Percentiles rank a stretch among this genome's conserved stretches.
Evolutionary conservation across 1,284 basidiomycete species (phyloP).

Genomic region (Sanghuangporus weigelae): DNA sequence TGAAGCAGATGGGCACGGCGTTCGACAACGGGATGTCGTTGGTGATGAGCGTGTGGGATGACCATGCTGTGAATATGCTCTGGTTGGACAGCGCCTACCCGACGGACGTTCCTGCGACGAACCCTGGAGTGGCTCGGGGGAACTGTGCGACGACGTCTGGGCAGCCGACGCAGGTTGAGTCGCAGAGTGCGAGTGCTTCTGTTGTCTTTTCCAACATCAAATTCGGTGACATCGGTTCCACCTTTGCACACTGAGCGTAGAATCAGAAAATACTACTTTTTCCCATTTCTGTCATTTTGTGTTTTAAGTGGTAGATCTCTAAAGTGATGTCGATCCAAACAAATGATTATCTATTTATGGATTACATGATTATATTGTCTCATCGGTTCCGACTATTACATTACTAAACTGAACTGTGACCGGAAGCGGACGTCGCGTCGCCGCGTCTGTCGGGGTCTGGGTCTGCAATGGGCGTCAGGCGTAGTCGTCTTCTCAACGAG

Average conservation of each 20-base stretch:
- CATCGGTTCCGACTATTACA: too few relatives aligned
- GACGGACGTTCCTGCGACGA: conserved; percentile 32
- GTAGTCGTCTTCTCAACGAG: background rate
- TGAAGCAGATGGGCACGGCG: conserved; percentile 39
- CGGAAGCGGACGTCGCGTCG: too few relatives aligned
- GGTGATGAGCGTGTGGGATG: conserved; percentile 52
- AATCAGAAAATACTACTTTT: background rate
- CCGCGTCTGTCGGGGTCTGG: too few relatives aligned
- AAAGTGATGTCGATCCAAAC: too few relatives aligned
- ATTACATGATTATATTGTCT: too few relatives aligned
- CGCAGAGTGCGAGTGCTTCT: conserved; percentile 32
- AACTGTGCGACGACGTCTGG: conserved; percentile 46
- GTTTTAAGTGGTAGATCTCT: background rate
- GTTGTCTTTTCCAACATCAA: conserved; percentile 56
- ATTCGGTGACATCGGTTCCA: conserved; percentile 48
- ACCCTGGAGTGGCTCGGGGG: conserved; percentile 48
- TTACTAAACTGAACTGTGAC: too few relatives aligned
- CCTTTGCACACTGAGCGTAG: conserved; percentile 25
- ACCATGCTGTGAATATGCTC: conserved; percentile 51
- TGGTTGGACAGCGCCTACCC: conserved; percentile 56
- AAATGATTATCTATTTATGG: background rate
- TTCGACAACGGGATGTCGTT: conserved; percentile 48
- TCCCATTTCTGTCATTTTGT: background rate
- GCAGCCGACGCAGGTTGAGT: conserved; percentile 41
- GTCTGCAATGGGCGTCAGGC: too few relatives aligned